Evolutionary conservation across 1,284 basidiomycete species (phyloP).

Genomic region (Lignosus rhinocerotis): DNA sequence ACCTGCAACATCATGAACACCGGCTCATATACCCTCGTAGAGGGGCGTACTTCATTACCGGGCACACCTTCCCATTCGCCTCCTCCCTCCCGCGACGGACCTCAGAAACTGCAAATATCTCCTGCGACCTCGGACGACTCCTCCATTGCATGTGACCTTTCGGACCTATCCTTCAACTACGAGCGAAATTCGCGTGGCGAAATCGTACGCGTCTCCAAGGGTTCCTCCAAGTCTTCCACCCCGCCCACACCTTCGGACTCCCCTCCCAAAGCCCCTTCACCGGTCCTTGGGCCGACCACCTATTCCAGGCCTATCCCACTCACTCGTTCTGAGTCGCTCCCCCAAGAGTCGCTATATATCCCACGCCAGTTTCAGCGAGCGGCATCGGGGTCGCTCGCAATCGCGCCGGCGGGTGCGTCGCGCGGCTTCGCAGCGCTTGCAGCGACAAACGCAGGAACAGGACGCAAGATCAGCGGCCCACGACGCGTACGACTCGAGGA

Average conservation of each 20-base stretch:
- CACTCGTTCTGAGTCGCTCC: conserved; percentile 63
- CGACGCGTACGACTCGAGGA: conserved; percentile 46
- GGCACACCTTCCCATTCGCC: conserved; percentile 17
- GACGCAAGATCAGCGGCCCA: conserved; percentile 38
- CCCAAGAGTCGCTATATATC: conserved; percentile 33
- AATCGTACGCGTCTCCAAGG: conserved; percentile 53
- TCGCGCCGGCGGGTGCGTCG: conserved; percentile 34
- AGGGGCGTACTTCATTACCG: conserved; percentile 12
- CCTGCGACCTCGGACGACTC: conserved; percentile 28
- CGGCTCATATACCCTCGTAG: conserved; percentile 13
- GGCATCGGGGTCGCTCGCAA: conserved; percentile 50
- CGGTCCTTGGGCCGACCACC: conserved; percentile 21
- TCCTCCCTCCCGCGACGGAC: conserved; percentile 16
- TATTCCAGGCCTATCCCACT: conserved; percentile 47
- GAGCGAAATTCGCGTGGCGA: conserved; percentile 60
- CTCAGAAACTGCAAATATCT: conserved; percentile 11
- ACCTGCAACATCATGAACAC: not conserved
- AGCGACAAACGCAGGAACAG: conserved; percentile 36
- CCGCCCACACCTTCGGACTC: conserved; percentile 40
- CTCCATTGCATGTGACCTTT: conserved; percentile 18
- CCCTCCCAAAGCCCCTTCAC: conserved; percentile 39
- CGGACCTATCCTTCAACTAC: conserved; percentile 74
- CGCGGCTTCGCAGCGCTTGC: conserved; percentile 24
- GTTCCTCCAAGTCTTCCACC: conserved; percentile 36
- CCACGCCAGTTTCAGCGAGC: conserved; percentile 59